Conservation (phyloP, 1,284 basidiomycete genomes). For the Crucibulum parvulum region DNA sequence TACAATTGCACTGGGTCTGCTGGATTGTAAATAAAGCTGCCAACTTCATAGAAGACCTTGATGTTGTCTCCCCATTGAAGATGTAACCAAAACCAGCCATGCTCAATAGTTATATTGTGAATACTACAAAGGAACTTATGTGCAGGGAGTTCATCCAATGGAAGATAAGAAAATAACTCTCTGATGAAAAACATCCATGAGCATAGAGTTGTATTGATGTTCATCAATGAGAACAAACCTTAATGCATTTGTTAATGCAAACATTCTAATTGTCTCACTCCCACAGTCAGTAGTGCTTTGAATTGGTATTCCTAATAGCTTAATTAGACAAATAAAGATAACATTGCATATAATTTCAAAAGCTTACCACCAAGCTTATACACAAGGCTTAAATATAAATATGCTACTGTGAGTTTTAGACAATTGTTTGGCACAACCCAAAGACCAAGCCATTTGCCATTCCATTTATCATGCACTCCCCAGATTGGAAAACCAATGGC, state of each 20-base stretch:
- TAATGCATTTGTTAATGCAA: neutral
- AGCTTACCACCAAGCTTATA: constrained; percentile 31
- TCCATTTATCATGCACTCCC: constrained; percentile 34
- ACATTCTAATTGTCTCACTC: neutral
- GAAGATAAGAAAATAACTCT: neutral
- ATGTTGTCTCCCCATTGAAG: constrained; percentile 25
- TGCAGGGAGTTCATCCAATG: constrained; percentile 11
- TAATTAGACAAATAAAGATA: neutral
- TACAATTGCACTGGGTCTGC: constrained; percentile 21
- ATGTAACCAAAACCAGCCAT: constrained; percentile 20
- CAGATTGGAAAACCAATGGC: constrained; percentile 43
- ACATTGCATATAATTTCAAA: neutral
- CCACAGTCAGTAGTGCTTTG: constrained; percentile 3
- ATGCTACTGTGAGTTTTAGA: constrained; percentile 27
- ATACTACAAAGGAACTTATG: constrained; percentile 5
- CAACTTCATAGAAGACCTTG: constrained; percentile 13
- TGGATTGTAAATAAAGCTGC: constrained; percentile 17
- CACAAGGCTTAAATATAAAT: constrained; percentile 35
- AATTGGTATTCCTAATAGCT: constrained; percentile 36
- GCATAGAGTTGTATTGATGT: neutral
- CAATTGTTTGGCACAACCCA: constrained; percentile 45
- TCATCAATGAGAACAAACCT: neutral
- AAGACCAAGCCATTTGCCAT: constrained; percentile 33
- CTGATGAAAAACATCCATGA: neutral
- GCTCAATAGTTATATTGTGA: constrained; percentile 4